Evolutionary conservation across 2,329 filamentous ascomycete species (phyloP).

Genomic region (Monosporascus sp.): DNA sequence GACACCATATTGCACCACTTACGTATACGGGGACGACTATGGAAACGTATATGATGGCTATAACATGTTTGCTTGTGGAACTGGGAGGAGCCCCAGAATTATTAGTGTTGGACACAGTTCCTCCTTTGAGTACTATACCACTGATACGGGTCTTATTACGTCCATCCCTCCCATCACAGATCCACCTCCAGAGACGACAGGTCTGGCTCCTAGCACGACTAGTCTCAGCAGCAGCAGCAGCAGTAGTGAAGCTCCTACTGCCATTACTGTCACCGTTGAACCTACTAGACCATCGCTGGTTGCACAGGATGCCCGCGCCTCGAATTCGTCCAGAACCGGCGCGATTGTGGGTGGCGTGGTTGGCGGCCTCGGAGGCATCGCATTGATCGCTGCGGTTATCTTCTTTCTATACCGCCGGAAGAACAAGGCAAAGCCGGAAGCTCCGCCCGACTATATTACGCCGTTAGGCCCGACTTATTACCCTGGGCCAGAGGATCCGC

Average conservation of each 20-base stretch:
- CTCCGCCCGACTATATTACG: neutral
- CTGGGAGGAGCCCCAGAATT: neutral
- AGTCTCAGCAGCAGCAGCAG: neutral
- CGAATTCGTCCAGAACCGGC: constrained; percentile 13
- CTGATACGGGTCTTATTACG: too few species aligned
- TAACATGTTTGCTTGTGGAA: neutral
- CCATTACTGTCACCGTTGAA: neutral
- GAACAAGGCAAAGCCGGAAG: constrained; percentile 6
- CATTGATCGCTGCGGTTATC: constrained; percentile 17
- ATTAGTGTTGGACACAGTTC: neutral
- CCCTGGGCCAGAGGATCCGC: constrained; percentile 6
- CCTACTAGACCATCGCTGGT: neutral
- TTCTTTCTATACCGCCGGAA: constrained; percentile 18
- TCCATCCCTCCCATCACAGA: neutral
- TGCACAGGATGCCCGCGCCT: neutral
- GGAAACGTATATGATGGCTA: neutral
- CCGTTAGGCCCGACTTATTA: neutral
- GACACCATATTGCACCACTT: neutral
- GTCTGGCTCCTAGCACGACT: neutral
- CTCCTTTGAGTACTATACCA: neutral
- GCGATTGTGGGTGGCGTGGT: constrained; percentile 24
- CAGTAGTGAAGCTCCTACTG: constrained; percentile 9
- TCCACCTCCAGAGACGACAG: neutral
- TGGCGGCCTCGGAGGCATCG: constrained; percentile 21
- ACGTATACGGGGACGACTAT: neutral